Evolutionary conservation across 306 rosid species (phyloP).

Genomic region (Pueraria montana): DNA sequence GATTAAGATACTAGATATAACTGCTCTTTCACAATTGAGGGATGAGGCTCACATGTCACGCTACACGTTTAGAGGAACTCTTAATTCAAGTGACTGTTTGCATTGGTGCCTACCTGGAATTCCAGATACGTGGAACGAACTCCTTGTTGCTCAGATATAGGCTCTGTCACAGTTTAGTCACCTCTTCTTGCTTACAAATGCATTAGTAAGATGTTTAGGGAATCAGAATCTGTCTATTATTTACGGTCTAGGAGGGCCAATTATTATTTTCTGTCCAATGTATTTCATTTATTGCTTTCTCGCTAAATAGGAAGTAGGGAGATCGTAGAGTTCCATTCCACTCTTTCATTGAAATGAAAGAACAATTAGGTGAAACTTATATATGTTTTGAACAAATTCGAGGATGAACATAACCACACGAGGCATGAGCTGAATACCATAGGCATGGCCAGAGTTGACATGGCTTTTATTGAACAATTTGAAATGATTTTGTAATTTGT

Average conservation of each 20-base stretch:
- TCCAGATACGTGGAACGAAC: slow-evolving; percentile 96
- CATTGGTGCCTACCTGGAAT: slow-evolving; percentile 97
- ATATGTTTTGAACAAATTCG: slow-evolving; percentile 41
- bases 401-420: slow-evolving; percentile 5
- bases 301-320: slow-evolving; percentile 29
- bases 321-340: slow-evolving; percentile 4
- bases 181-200: slow-evolving; percentile 16
- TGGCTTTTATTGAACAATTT: slow-evolving; percentile 8
- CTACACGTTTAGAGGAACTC: slow-evolving; percentile 66
- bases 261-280: slow-evolving; percentile 39
- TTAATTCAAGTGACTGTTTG: slow-evolving; percentile 79
- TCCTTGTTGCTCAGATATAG: slow-evolving; percentile 84
- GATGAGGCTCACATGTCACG: slow-evolving; percentile 96
- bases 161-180: slow-evolving; percentile 19
- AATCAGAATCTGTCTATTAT: slow-evolving; percentile 47
- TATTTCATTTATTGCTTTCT: slow-evolving; percentile 34
- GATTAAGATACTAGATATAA: slow-evolving; percentile 80
- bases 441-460: neutral
- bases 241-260: slow-evolving; percentile 52
- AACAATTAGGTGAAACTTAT: slow-evolving; percentile 21
- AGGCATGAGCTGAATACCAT: slow-evolving; percentile 24
- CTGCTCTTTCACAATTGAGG: slow-evolving; percentile 84
- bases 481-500: slow-evolving; percentile 32
- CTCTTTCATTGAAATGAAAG: neutral
- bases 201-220: slow-evolving; percentile 3